Percentiles rank a stretch among this genome's conserved stretches.
phyloP scores from a whole-genome alignment of 2,329 filamentous ascomycete genomes.

The Botrytis elliptica region DNA sequence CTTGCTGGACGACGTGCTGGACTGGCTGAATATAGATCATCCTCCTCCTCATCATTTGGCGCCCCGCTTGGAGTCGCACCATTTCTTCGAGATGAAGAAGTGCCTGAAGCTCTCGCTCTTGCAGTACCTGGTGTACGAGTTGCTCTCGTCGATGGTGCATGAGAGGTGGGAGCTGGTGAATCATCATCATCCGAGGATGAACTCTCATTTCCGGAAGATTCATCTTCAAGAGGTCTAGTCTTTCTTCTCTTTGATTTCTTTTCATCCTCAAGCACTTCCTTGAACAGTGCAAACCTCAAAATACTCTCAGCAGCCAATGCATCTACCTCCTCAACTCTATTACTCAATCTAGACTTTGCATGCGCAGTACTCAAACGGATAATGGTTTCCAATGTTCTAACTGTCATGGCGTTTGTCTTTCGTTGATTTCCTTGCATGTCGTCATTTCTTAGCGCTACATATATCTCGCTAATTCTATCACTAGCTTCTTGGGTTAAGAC shows the following conservation, averaged over 20 bases:
- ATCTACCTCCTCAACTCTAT: constrained; percentile 84
- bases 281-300: constrained; percentile 92
- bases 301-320: constrained; percentile 86
- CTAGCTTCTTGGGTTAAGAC: constrained; percentile 87
- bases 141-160: constrained; percentile 37
- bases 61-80: constrained; percentile 26
- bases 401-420: constrained; percentile 91
- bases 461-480: constrained; percentile 86
- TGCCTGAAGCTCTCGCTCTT: constrained; percentile 35
- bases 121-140: constrained; percentile 38
- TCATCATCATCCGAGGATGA: constrained; percentile 42
- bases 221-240: constrained; percentile 56
- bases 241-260: constrained; percentile 82
- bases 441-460: constrained; percentile 91
- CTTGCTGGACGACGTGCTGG: constrained; percentile 29
- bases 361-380: constrained; percentile 96
- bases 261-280: constrained; percentile 80
- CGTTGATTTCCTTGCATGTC: constrained; percentile 93
- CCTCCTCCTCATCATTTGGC: constrained; percentile 43
- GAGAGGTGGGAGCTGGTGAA: constrained; percentile 29
- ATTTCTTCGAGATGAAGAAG: constrained; percentile 31
- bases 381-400: constrained; percentile 95
- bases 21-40: constrained; percentile 40
- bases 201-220: constrained; percentile 61
- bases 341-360: constrained; percentile 86